A percentile compares a stretch with the other conserved stretches of the same genome.
These are phyloP conservation scores for Exophiala calicioides DNA, from an alignment of 2,329 filamentous ascomycete species.

Conservation along the genomic window DNA sequence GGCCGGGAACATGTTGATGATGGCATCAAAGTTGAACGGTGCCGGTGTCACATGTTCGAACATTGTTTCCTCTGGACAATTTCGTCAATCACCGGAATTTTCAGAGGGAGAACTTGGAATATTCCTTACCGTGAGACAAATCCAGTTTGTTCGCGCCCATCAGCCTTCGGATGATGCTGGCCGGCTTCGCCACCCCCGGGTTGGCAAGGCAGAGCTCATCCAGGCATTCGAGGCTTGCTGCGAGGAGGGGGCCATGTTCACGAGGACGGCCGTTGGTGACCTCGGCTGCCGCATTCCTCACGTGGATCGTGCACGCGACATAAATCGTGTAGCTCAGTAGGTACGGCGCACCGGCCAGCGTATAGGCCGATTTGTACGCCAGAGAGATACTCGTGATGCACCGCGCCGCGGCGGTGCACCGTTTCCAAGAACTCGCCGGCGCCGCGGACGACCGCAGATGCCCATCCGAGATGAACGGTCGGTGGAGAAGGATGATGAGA, in stretches of 20 bases:
- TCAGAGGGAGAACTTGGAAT: no score
- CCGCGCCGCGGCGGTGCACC: slow-evolving; percentile 39
- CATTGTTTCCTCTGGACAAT: not conserved
- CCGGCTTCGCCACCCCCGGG: slow-evolving; percentile 3
- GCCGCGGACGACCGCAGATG: slow-evolving; percentile 34
- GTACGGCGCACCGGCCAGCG: slow-evolving; percentile 44
- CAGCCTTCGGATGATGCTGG: slow-evolving; percentile 5
- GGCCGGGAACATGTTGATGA: slow-evolving; percentile 5
- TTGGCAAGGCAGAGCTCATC: slow-evolving; percentile 34
- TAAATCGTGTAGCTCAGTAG: slow-evolving; percentile 47
- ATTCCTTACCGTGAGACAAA: slow-evolving; percentile 1
- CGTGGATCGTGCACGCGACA: slow-evolving; percentile 46
- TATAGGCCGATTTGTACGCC: slow-evolving; percentile 43
- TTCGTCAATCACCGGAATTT: no score
- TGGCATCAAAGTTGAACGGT: slow-evolving; percentile 2
- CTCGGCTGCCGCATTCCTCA: slow-evolving; percentile 40
- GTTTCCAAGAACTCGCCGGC: slow-evolving; percentile 35
- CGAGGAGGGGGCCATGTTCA: slow-evolving; percentile 33
- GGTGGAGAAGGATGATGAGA: slow-evolving; percentile 48
- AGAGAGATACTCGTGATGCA: slow-evolving; percentile 40
- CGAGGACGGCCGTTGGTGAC: slow-evolving; percentile 18
- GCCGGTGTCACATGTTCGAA: not conserved
- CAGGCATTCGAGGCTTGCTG: slow-evolving; percentile 35
- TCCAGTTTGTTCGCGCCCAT: slow-evolving; percentile 6
- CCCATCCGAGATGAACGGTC: slow-evolving; percentile 44